These are phyloP conservation scores for Monilinia aucupariae DNA, from an alignment of 2,329 filamentous ascomycete species.

Conservation along the genomic window DNA sequence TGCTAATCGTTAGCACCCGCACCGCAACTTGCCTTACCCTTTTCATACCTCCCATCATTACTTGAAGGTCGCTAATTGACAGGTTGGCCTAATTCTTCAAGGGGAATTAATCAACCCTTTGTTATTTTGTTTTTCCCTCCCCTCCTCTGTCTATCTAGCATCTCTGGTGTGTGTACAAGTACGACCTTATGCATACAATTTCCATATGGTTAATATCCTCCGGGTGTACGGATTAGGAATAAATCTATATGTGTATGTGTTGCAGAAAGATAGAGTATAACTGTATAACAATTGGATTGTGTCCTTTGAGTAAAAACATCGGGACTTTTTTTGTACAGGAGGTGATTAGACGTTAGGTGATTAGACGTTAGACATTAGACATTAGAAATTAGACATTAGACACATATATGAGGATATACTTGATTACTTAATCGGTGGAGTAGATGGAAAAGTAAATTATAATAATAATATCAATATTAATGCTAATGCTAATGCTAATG, in stretches of 20 bases:
- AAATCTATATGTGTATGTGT: background rate
- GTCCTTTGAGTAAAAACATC: background rate
- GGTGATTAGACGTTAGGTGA: conserved; percentile 3
- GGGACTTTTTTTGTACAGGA: background rate
- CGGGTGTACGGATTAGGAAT: conserved; percentile 3
- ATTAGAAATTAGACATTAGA: no score
- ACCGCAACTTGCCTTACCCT: conserved; percentile 31
- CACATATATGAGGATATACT: background rate
- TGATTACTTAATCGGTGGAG: background rate
- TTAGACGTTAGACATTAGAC: no score
- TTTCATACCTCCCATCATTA: conserved; percentile 20
- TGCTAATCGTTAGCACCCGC: conserved; percentile 29
- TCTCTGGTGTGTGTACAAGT: background rate
- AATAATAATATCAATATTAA: background rate
- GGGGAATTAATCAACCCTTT: background rate
- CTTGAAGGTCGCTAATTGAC: background rate
- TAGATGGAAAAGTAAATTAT: background rate
- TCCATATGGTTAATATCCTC: conserved; percentile 13
- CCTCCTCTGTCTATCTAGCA: no score
- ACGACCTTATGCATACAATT: conserved; percentile 1
- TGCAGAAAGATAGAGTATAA: background rate
- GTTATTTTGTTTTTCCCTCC: background rate
- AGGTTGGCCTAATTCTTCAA: background rate
- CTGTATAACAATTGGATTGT: background rate
- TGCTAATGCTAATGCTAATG: no score